Percentiles rank a stretch among this genome's conserved stretches.
phyloP scores from a whole-genome alignment of 257 asterid species.

The Thymus mandschuricus region DNA sequence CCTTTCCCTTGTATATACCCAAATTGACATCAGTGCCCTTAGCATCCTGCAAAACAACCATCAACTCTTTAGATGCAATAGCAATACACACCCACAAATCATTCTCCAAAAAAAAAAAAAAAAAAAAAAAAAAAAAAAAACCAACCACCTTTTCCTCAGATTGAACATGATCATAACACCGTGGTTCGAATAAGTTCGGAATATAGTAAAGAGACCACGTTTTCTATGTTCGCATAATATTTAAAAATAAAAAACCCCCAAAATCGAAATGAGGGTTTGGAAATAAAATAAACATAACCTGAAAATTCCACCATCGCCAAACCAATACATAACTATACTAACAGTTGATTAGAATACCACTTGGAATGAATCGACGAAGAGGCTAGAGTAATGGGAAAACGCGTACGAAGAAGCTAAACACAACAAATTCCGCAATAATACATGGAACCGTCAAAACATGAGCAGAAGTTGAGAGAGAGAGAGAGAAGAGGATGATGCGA shows the following conservation, averaged over 20 bases:
- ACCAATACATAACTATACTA: neutral
- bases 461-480: neutral
- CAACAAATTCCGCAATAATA: neutral
- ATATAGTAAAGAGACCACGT: too few species aligned
- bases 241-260: neutral
- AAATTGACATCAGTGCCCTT: conserved; percentile 76
- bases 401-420: neutral
- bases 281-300: neutral
- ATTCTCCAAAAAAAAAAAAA: too few species aligned
- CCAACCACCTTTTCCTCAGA: too few species aligned
- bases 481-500: neutral
- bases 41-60: conserved; percentile 57
- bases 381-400: neutral
- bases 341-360: neutral
- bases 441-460: neutral
- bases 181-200: too few species aligned
- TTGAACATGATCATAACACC: too few species aligned
- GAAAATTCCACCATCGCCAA: conserved; percentile 7
- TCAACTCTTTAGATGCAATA: conserved; percentile 13
- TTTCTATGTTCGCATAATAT: too few species aligned
- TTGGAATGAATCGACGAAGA: neutral
- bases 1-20: conserved; percentile 76
- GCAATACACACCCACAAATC: conserved; percentile 7
- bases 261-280: neutral
- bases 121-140: too few species aligned